phyloP scores from a whole-genome alignment of 306 rosid species.

The Astragalus glycyphyllos region DNA sequence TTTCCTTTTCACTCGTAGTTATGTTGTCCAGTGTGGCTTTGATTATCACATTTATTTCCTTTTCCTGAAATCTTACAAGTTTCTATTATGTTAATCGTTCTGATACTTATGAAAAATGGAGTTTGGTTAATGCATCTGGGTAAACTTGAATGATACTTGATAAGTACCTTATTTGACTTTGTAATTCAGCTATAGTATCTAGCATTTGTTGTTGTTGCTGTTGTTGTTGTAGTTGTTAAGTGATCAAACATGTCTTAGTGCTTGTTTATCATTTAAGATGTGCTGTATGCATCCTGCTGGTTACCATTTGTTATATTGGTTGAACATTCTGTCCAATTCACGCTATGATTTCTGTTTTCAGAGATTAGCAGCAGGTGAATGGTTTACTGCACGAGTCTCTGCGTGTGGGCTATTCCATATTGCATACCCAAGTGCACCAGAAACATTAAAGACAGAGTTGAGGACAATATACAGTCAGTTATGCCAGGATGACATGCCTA shows the following conservation, averaged over 20 bases:
- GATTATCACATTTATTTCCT: slow-evolving; percentile 22
- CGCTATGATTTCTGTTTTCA: slow-evolving; percentile 45
- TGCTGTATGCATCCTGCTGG: slow-evolving; percentile 10
- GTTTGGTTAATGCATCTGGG: slow-evolving; percentile 13
- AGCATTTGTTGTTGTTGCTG: slow-evolving; percentile 34
- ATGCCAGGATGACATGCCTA: slow-evolving; percentile 99
- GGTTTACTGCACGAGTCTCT: slow-evolving; percentile 99
- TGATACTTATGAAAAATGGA: slow-evolving; percentile 1
- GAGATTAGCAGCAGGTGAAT: slow-evolving; percentile 98
- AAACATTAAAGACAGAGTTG: slow-evolving; percentile 73
- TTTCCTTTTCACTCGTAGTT: slow-evolving; percentile 12
- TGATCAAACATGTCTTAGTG: neutral
- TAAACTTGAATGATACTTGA: neutral
- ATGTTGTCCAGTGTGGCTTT: slow-evolving; percentile 19
- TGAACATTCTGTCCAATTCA: slow-evolving; percentile 20
- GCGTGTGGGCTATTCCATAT: slow-evolving; percentile 96
- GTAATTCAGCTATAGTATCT: slow-evolving; percentile 13
- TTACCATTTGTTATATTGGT: slow-evolving; percentile 23
- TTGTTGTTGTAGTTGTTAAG: too few relatives aligned
- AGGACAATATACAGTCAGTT: slow-evolving; percentile 85
- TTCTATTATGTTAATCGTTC: slow-evolving; percentile 2
- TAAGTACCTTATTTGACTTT: slow-evolving; percentile 10
- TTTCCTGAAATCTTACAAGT: slow-evolving; percentile 18
- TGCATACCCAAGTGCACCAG: slow-evolving; percentile 91
- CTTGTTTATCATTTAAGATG: slow-evolving; percentile 12